Conservation (phyloP, 2,329 filamentous ascomycete species). For the Dothiorella sarmentorum region DNA sequence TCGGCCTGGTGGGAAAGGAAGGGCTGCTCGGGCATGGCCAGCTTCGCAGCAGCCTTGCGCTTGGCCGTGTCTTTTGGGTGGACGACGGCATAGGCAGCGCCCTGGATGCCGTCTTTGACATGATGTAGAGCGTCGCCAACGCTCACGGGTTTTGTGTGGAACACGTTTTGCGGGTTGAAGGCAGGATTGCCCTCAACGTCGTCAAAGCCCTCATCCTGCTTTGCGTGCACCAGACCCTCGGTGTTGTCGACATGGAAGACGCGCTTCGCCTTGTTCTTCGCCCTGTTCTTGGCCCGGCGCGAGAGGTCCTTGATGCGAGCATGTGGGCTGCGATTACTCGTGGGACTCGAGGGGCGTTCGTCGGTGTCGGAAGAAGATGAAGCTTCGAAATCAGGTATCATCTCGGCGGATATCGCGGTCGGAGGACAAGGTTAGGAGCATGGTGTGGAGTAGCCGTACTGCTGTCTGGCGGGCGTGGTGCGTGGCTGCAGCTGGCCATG, state of each 20-base stretch:
- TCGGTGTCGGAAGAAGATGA: background rate
- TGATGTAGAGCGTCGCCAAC: conserved; percentile 22
- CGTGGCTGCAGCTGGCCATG: too few relatives aligned
- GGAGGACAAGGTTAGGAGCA: too few relatives aligned
- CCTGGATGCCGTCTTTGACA: conserved; percentile 20
- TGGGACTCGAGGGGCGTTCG: background rate
- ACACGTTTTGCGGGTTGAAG: conserved; percentile 31
- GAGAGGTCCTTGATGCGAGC: conserved; percentile 1
- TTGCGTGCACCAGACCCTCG: conserved; percentile 1
- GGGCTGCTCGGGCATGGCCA: conserved; percentile 36
- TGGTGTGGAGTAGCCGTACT: background rate
- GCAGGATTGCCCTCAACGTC: conserved; percentile 29
- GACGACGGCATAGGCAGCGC: conserved; percentile 25
- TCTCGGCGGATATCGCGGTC: background rate
- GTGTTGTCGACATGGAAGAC: conserved; percentile 17
- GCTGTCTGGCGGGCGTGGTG: background rate
- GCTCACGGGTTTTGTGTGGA: conserved; percentile 22
- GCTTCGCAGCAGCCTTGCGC: conserved; percentile 29
- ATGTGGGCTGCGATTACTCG: background rate
- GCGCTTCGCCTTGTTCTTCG: conserved; percentile 9
- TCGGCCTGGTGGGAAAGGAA: conserved; percentile 33
- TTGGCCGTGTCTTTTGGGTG: conserved; percentile 33
- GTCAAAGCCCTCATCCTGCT: background rate
- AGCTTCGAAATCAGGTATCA: background rate
- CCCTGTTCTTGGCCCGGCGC: conserved; percentile 5